Evolutionary conservation across 345 rosid genomes (phyloP), one percentile per base, ranked within the genome.

Genomic region (Limnanthes douglasii): DNA sequence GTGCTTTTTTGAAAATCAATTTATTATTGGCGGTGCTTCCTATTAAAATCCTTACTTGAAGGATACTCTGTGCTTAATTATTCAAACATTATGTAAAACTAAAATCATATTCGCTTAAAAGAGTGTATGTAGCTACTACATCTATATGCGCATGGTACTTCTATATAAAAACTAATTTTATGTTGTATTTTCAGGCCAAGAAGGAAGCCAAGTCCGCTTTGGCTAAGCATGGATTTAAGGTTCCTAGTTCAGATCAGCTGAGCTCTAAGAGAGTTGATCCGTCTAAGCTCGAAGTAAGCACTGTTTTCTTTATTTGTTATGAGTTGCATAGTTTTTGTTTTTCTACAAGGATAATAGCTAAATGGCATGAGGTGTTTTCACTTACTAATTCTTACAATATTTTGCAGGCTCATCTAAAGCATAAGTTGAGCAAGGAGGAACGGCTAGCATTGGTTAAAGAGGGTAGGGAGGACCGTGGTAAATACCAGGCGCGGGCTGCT

Each of bases 381-480:
- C n/a, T n/a, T n/a, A n/a, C n/a, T n/a, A n/a, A n/a, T n/a, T 12
- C 17, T 15, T 19, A 6, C 11, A n/a, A n/a, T n/a, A n/a, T n/a
- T n/a, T n/a, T 3, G 32, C 45, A 90, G 98, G 95, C 79, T 60
- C 98, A 84, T 56, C 65, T 90, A 46, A 62, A 62, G 62, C 72
- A 60, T 36, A 84, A 61, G 58, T 54, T 80, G 27, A 90, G 54
- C 58, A 90, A 84, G 65, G 82, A 77, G 48, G 82, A 90, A 59
- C 62, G 81, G 41, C 61, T 90, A 31, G 94, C 72, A 12, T 37
- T 74, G 13, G 85, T 90, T 26, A 74, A 55, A 61, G 96, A 78
- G 7, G 98, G 98, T 25, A 70, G 98, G 45, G 94, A 90, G 60
- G 96, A 68, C 22, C 63, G 82, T 48, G 93, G 54, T 33, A 75